These are phyloP conservation scores for Agarophyton chilense DNA, from an alignment of 23 red algal species.

Conservation along the genomic window DNA sequence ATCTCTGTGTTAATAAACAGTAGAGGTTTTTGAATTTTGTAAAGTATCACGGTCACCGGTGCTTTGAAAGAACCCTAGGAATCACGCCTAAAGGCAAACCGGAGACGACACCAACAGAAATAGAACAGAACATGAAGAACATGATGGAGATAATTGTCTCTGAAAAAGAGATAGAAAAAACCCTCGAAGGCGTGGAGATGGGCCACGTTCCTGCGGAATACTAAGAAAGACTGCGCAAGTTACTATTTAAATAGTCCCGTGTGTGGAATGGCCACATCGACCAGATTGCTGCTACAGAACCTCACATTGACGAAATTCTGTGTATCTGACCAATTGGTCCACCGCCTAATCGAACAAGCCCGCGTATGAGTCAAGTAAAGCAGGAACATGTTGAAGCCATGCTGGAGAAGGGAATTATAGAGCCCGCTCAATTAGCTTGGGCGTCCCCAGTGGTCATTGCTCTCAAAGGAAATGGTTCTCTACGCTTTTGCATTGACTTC, in stretches of 20 bases:
- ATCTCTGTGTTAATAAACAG: no score
- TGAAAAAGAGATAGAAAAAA: no score
- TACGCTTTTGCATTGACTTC: constrained; percentile 52
- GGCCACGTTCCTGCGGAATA: no score
- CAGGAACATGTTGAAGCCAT: neutral
- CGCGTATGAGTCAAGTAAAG: neutral
- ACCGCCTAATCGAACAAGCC: constrained; percentile 13
- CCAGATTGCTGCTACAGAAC: constrained; percentile 1
- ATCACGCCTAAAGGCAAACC: no score
- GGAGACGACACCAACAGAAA: no score
- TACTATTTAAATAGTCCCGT: neutral
- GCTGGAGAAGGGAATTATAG: neutral
- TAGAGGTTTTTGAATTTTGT: no score
- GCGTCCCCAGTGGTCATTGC: constrained; percentile 6
- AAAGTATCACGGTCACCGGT: no score
- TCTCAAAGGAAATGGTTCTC: neutral
- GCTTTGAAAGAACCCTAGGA: no score
- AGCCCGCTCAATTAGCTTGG: constrained; percentile 8
- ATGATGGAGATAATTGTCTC: no score
- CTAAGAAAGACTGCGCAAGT: neutral
- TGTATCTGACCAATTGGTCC: neutral
- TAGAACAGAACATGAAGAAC: no score
- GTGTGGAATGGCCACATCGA: neutral
- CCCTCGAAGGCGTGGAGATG: no score
- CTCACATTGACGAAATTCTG: neutral